Evolutionary conservation across 805 yeast species (phyloP), one percentile per base, ranked within the genome.

Genomic region (Wickerhamomyces xylosicus): DNA sequence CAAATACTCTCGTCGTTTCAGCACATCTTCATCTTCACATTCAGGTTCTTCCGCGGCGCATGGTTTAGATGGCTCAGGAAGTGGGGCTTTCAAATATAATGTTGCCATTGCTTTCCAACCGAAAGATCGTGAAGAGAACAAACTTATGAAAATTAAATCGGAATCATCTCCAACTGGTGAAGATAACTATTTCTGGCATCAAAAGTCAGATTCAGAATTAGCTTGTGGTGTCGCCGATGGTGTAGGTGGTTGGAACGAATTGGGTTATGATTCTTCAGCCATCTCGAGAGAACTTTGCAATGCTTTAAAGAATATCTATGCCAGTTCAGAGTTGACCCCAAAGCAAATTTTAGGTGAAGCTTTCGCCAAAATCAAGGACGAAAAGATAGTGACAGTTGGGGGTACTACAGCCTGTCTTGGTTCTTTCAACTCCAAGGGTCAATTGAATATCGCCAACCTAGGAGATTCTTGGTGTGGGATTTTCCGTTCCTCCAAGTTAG

Each of bases 381-480:
- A 73, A 13, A 77, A 79, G 0, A 66, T 67, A 22, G 94, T 82
- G 5, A 72, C 78, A 54, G 94, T 89, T 22, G 98, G 98, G 3
- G 92, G 96, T 15, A 86, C 97, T 2, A 90, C 98, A 1, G 86
- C 94, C 3, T 85, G 95, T 50, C 70, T 83, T 37, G 97, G 95
- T 1, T 68, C 80, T 10, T 65, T 83, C 37, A 69, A 77, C 18
- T 64, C 77, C 8, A 61, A 70, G 11, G 79, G 79, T 22, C 47
- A 46, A 9, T 56, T 90, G 29, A 61, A 64, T 33, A 79, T 85
- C 0, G 80, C 90, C 8, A 90, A 92, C 52, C 61, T 90, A 39
- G 98, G 98, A 10, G 98, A 90, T 58, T 87, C 97, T 5, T 92
- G 96, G 81, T 85, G 85, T 57, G 89, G 95, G 15, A 74, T 89